Conservation (phyloP, 768 basidiomycete species). For the Scleroderma citrinum region DNA sequence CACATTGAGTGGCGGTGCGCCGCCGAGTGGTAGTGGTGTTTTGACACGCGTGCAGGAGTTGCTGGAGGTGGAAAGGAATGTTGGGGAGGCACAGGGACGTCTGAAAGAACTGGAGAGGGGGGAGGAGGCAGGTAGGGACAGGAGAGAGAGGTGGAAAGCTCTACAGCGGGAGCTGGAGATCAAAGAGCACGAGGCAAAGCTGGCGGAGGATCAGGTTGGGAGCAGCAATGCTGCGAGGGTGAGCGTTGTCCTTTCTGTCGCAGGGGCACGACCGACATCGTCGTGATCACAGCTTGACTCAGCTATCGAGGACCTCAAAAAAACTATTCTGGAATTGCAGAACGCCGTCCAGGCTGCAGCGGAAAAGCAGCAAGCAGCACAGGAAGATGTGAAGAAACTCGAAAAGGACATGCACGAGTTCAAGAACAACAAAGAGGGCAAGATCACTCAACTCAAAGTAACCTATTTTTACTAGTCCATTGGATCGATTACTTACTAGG, state of each 20-base stretch:
- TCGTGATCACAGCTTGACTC: constrained; percentile 54
- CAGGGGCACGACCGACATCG: not conserved
- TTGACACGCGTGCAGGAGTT: constrained; percentile 83
- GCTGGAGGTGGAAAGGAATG: constrained; percentile 54
- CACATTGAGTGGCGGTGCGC: constrained; percentile 86
- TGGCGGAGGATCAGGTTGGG: constrained; percentile 79
- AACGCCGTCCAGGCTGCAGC: constrained; percentile 57
- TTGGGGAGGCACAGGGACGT: constrained; percentile 42
- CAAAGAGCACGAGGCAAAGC: constrained; percentile 77
- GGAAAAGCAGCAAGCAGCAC: constrained; percentile 70
- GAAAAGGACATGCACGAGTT: constrained; percentile 98
- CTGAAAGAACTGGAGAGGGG: constrained; percentile 51
- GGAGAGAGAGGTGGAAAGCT: constrained; percentile 56
- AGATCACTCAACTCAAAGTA: constrained; percentile 90
- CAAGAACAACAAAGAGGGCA: constrained; percentile 97
- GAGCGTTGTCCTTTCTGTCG: constrained; percentile 18
- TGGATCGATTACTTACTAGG: not conserved
- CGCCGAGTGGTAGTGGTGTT: constrained; percentile 67
- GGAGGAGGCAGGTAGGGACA: constrained; percentile 45
- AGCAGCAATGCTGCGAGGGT: constrained; percentile 90
- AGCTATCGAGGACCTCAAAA: constrained; percentile 71
- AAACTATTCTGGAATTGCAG: constrained; percentile 53
- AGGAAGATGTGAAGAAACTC: constrained; percentile 76
- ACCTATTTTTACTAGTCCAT: not conserved
- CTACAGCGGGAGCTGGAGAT: constrained; percentile 72